phyloP scores from a whole-genome alignment of 2,329 filamentous ascomycete genomes.

The Microcyclosporella mali region DNA sequence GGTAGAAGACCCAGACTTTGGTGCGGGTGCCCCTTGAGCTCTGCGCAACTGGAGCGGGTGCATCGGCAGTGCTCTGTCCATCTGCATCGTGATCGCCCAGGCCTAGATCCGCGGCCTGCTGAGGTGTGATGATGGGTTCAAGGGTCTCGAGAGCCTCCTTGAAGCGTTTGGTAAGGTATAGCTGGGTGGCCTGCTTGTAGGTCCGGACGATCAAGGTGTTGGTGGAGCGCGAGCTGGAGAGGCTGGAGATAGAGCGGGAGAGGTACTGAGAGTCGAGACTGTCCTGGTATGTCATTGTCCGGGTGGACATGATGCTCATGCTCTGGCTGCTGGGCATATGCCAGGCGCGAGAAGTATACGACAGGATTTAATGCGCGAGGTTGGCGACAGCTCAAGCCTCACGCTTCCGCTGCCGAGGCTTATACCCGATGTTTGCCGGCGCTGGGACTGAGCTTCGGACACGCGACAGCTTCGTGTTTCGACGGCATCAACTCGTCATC shows the following conservation, averaged over 20 bases:
- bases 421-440: too few relatives aligned
- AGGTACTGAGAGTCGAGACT: conserved; percentile 52
- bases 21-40: conserved; percentile 77
- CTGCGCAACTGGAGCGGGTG: conserved; percentile 64
- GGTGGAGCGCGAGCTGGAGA: conserved; percentile 60
- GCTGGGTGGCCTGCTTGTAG: conserved; percentile 87
- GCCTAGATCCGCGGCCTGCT: conserved; percentile 15
- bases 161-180: conserved; percentile 89
- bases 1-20: conserved; percentile 96
- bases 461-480: too few relatives aligned
- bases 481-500: too few relatives aligned
- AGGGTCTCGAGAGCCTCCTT: conserved; percentile 84
- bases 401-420: too few relatives aligned
- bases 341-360: too few relatives aligned
- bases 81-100: conserved; percentile 21
- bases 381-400: too few relatives aligned
- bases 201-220: conserved; percentile 77
- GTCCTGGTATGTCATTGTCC: conserved; percentile 45
- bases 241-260: conserved; percentile 63
- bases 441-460: too few relatives aligned
- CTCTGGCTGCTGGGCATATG: background rate
- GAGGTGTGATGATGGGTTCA: conserved; percentile 68
- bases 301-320: conserved; percentile 26
- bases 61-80: conserved; percentile 5
- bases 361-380: too few relatives aligned